Base-by-base conservation (phyloP, 176 grass and related monocot genomes). In the Alopecurus myosuroides region DNA sequence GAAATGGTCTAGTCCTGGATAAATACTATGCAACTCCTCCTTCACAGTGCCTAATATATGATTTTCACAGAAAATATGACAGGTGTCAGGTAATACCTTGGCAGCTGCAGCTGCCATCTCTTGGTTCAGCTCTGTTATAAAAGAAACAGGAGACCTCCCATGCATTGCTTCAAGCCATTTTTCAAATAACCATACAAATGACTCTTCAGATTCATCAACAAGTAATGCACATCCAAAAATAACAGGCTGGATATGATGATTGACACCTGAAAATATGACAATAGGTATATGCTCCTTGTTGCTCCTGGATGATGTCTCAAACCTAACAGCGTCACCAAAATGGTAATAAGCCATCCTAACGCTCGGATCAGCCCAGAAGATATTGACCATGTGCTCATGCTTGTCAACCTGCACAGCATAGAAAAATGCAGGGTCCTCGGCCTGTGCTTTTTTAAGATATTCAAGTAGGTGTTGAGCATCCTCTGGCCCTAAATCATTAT, bases 161-260 rank as follows among this genome's bases (percentile, higher is more conserved):
- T 84, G 89, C 96, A 98, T 98, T 28, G 96, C 89, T 56, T 88
- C 91, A 81, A 95, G 88, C 96, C 96, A 98, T 70, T 90, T 95
- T 78, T 94, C 82, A 90, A 98, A 95, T 40, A 95, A 81, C 96
- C 96, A 98, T 81, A 57, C 63, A 89, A 94, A 94, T 44, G 96
- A 98, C 77, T 82, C 85, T 81, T 98, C 93, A 25, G 93, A 95
- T 51, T 98, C 91, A 18, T 95, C 93, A 62, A 92, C 89, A 74
- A 95, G 91, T 57, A 98, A 77, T 56, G 88, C 93, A 48, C 93
- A 94, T 23, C 96, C 96, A 95, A 98, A 98, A 70, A 94, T 79
- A 52, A 98, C 81, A 45, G 83, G 87, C 72, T 98, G 93, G n/a
- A 83, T 83, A 74, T 98, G 96, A 90, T 98, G 91, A 65, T 98